Percentiles rank a stretch among this genome's conserved stretches.
phyloP scores from a whole-genome alignment of 768 basidiomycete species.

The Terana coerulea region DNA sequence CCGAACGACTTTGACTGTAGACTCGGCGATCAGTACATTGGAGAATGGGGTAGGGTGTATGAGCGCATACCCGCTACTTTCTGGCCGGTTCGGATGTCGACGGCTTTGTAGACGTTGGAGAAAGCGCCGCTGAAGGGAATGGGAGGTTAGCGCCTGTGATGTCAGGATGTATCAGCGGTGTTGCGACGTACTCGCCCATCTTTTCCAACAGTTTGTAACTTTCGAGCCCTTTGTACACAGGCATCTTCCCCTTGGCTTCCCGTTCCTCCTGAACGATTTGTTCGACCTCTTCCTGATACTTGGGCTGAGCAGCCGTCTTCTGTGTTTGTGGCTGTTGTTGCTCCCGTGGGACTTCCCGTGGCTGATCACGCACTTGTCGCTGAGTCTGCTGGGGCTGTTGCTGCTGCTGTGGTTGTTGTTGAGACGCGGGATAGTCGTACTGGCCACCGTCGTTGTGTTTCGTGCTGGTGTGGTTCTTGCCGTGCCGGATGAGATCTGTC shows the following conservation, averaged over 20 bases:
- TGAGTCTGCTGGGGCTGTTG: slow-evolving; percentile 22
- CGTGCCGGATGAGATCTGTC: slow-evolving; percentile 56
- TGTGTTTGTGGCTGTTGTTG: slow-evolving; percentile 28
- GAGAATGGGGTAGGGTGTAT: slow-evolving; percentile 11
- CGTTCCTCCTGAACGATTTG: slow-evolving; percentile 74
- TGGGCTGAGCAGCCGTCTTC: slow-evolving; percentile 20
- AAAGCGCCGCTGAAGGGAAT: slow-evolving; percentile 74
- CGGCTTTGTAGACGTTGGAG: slow-evolving; percentile 96
- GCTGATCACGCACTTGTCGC: slow-evolving; percentile 22
- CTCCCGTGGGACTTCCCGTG: slow-evolving; percentile 17
- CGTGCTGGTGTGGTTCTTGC: slow-evolving; percentile 37
- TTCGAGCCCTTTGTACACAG: slow-evolving; percentile 82
- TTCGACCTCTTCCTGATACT: slow-evolving; percentile 48
- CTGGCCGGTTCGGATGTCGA: slow-evolving; percentile 68
- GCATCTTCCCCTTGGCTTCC: slow-evolving; percentile 72
- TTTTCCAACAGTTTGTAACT: slow-evolving; percentile 72
- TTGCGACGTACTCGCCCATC: slow-evolving; percentile 84
- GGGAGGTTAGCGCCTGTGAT: slow-evolving; percentile 15
- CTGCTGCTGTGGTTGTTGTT: slow-evolving; percentile 19
- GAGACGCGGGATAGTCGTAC: slow-evolving; percentile 13
- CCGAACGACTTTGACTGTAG: slow-evolving; percentile 86
- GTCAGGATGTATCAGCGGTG: background rate
- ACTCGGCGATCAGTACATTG: slow-evolving; percentile 12
- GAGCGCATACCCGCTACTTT: slow-evolving; percentile 71
- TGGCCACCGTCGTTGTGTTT: slow-evolving; percentile 17